Conservation (phyloP, 768 basidiomycete species). For the Calvatia gigantea region DNA sequence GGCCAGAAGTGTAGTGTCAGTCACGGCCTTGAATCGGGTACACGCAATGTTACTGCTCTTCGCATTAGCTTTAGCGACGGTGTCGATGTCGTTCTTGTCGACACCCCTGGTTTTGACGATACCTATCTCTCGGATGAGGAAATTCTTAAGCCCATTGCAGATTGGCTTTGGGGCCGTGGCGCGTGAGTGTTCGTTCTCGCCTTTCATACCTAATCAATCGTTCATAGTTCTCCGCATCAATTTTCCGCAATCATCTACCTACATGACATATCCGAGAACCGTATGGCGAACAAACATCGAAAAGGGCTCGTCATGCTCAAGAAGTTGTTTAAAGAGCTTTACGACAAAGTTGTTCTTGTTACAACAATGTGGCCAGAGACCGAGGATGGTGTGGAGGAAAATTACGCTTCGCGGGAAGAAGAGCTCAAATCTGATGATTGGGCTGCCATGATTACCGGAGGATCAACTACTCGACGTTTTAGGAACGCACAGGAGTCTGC, state of each 20-base stretch:
- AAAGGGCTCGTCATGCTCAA: slow-evolving; percentile 12
- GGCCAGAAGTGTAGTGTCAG: neutral
- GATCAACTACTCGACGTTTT: neutral
- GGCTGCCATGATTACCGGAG: neutral
- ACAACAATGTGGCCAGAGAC: neutral
- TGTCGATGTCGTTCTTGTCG: neutral
- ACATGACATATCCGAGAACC: slow-evolving; percentile 9
- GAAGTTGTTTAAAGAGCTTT: slow-evolving; percentile 16
- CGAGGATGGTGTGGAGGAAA: neutral
- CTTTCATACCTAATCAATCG: neutral
- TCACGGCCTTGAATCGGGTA: neutral
- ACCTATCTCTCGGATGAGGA: neutral
- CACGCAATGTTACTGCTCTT: neutral
- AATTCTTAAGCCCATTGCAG: neutral
- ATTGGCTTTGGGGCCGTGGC: neutral
- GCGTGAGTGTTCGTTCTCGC: neutral
- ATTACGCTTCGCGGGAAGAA: neutral
- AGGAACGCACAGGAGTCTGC: neutral
- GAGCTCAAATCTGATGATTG: neutral
- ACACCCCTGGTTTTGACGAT: slow-evolving; percentile 3
- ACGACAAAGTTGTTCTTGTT: neutral
- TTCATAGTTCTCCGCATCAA: neutral
- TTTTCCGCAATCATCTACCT: slow-evolving; percentile 13
- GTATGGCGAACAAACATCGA: slow-evolving; percentile 5
- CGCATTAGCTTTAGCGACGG: neutral